Evolutionary conservation across 805 yeast genomes (phyloP), one percentile per base, ranked within the genome.

Genomic region (Geotrichum ghanense): DNA sequence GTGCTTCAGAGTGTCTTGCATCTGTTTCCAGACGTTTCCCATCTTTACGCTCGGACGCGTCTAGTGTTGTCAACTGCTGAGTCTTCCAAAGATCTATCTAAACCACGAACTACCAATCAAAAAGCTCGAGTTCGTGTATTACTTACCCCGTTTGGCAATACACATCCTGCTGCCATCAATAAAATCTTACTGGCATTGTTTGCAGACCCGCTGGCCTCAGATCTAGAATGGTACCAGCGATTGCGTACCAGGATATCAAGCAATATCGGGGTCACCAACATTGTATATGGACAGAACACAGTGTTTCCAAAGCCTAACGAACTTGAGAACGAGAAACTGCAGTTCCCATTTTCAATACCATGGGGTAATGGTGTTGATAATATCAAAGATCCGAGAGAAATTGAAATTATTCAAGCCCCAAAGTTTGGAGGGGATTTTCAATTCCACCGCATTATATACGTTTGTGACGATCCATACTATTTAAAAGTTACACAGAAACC

Each of bases 131-230:
- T 58, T 19, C 45, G 59, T 35, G 51, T 64, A 17, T 65, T 57
- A 9, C 41, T 64, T 3, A 51, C 64, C 3, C 65, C 67, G 12
- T 52, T 45, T 22, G 37, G 37, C 6, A 46, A 45, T 2, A 43
- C 50, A 31, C 48, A 54, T 12, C 56, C 65, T 2, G 43, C 48
- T 12, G 54, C 51, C 5, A 50, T 54, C 40, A 51, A 54, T 34
- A 42, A 51, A 5, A 52, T 62, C 5, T 56, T 63, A 24, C 61
- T 62, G 22, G 54, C 59, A 20, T 47, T 62, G 19, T 51, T 64
- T 22, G 57, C 59, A 2, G 68, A 64, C 34, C 68, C 68, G 6
- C 50, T 64, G 10, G 62, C 60, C 12, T 51, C 56, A 14, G 58
- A 60, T 35, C 54, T 51, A 25, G 31, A 41, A 16, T 64, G 68